phyloP scores from a whole-genome alignment of 2,329 filamentous ascomycete genomes.

The Canariomyces notabilis region DNA sequence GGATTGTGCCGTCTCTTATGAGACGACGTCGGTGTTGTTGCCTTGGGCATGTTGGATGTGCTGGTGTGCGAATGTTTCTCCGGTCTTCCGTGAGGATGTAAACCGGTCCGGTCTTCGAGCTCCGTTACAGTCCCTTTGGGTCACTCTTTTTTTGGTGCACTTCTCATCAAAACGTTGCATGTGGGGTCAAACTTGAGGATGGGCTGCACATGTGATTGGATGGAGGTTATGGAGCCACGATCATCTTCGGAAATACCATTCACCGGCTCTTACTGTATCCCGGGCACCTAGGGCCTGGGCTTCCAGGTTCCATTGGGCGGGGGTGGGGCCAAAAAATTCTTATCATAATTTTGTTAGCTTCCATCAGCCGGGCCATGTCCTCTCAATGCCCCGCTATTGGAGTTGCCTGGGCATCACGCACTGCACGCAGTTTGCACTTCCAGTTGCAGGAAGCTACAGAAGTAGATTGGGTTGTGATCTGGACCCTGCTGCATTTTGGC shows the following conservation, averaged over 20 bases:
- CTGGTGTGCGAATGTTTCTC: background rate
- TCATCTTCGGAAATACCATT: slow-evolving; percentile 14
- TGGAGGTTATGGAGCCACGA: too few relatives aligned
- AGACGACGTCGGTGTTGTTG: slow-evolving; percentile 52
- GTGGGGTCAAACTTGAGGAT: slow-evolving; percentile 17
- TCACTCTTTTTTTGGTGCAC: slow-evolving; percentile 18
- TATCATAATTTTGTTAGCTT: slow-evolving; percentile 20
- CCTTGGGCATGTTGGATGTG: slow-evolving; percentile 69
- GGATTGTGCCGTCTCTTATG: slow-evolving; percentile 74
- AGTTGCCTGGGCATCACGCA: background rate
- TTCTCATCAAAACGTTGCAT: slow-evolving; percentile 20
- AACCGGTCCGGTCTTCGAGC: slow-evolving; percentile 2
- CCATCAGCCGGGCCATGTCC: slow-evolving; percentile 5
- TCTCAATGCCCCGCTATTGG: slow-evolving; percentile 20
- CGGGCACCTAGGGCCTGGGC: too few relatives aligned
- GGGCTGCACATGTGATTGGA: slow-evolving; percentile 20
- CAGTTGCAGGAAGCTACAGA: background rate
- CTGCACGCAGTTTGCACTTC: too few relatives aligned
- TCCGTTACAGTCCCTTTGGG: background rate
- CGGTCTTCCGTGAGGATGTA: too few relatives aligned
- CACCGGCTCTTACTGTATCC: slow-evolving; percentile 9
- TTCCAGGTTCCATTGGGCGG: slow-evolving; percentile 1
- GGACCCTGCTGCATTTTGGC: background rate
- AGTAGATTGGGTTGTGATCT: background rate
- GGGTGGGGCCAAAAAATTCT: background rate